Evolutionary conservation across 768 basidiomycete species (phyloP).

Genomic region (Phylloporus sp.): DNA sequence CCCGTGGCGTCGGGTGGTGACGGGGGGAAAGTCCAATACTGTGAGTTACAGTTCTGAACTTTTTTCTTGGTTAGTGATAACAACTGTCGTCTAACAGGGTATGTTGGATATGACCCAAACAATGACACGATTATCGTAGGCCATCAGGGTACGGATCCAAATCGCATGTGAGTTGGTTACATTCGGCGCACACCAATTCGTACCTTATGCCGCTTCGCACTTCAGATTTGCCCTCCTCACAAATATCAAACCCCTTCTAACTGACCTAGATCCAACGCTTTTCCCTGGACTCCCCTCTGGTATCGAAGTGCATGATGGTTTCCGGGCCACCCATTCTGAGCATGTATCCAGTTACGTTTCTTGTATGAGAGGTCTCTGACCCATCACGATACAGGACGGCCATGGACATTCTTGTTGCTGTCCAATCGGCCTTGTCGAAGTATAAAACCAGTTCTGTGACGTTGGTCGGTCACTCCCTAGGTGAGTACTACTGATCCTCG

Average conservation of each 20-base stretch:
- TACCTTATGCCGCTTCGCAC: constrained; percentile 16
- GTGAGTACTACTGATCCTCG: constrained; percentile 17
- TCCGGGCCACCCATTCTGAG: constrained; percentile 40
- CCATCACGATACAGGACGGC: constrained; percentile 41
- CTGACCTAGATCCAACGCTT: constrained; percentile 32
- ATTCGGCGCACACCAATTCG: constrained; percentile 34
- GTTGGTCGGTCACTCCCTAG: constrained; percentile 40
- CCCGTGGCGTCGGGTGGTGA: constrained; percentile 45
- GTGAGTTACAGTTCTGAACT: constrained; percentile 21
- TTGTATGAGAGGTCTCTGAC: background rate
- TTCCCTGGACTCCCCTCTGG: constrained; percentile 42
- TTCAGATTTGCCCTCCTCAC: constrained; percentile 35
- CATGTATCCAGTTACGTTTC: constrained; percentile 17
- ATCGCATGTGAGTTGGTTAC: constrained; percentile 36
- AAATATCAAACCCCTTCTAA: constrained; percentile 33
- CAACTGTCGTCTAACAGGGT: constrained; percentile 5
- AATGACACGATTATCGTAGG: constrained; percentile 31
- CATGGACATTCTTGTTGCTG: constrained; percentile 35
- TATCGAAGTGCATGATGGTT: constrained; percentile 44
- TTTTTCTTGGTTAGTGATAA: background rate
- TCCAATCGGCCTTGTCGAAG: constrained; percentile 34
- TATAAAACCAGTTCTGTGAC: constrained; percentile 36
- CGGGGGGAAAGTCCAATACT: constrained; percentile 36
- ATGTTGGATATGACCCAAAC: constrained; percentile 39
- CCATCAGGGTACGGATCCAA: constrained; percentile 30